Conservation (phyloP, 2,329 filamentous ascomycete species). For the Neofusicoccum sp. region DNA sequence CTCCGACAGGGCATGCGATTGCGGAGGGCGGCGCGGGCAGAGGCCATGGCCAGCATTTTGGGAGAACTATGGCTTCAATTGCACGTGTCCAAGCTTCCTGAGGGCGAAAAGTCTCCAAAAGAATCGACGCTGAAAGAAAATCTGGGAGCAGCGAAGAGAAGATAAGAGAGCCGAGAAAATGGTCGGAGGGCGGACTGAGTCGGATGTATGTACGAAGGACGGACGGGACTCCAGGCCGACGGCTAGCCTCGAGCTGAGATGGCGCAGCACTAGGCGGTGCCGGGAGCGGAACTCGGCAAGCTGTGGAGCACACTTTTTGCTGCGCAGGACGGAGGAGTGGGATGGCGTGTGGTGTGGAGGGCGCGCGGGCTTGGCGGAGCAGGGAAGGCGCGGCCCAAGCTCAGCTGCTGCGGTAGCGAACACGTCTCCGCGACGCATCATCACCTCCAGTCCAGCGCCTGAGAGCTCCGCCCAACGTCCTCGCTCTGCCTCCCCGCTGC, state of each 20-base stretch:
- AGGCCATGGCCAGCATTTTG: conserved; percentile 20
- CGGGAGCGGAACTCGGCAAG: conserved; percentile 19
- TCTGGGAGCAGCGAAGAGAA: background rate
- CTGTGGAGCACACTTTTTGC: too few species aligned
- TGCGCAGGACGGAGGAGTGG: conserved; percentile 24
- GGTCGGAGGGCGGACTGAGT: background rate
- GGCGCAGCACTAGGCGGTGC: background rate
- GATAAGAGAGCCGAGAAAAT: background rate
- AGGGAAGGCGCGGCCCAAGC: conserved; percentile 27
- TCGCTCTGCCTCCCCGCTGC: conserved; percentile 21
- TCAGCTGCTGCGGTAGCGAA: conserved; percentile 31
- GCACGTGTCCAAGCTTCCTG: too few species aligned
- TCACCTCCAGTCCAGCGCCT: conserved; percentile 27
- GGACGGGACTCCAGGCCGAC: background rate
- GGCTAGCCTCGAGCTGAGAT: background rate
- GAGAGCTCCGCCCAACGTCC: conserved; percentile 24
- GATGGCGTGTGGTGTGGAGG: conserved; percentile 25
- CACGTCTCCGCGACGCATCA: conserved; percentile 39
- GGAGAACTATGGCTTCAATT: background rate
- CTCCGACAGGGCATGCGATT: conserved; percentile 9
- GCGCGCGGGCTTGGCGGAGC: conserved; percentile 23
- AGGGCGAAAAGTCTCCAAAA: background rate
- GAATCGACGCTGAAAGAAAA: background rate
- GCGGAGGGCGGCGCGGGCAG: conserved; percentile 4
- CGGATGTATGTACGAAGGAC: conserved; percentile 23